Percentiles rank a stretch among this genome's conserved stretches.
Evolutionary conservation across 345 rosid species (phyloP).

Genomic region (Ceriops tagal): DNA sequence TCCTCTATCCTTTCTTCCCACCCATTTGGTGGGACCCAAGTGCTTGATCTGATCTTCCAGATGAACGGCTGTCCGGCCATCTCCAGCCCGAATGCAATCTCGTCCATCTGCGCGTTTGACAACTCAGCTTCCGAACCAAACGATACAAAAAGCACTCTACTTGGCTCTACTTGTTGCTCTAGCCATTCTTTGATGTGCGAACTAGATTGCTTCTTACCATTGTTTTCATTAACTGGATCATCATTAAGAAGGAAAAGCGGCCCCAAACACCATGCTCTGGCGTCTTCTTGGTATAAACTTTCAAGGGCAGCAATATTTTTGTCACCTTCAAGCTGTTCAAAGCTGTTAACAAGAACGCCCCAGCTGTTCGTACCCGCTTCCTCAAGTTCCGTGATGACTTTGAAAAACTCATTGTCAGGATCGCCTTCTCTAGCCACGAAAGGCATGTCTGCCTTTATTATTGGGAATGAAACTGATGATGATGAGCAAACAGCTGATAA

Average conservation of each 20-base stretch:
- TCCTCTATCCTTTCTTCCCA: conserved; percentile 8
- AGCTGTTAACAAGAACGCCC: conserved; percentile 25
- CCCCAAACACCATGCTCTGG: conserved; percentile 16
- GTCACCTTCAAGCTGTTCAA: conserved; percentile 24
- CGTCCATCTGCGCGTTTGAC: conserved; percentile 1
- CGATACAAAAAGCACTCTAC: conserved; percentile 5
- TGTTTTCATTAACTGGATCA: background rate
- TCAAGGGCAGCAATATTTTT: conserved; percentile 15
- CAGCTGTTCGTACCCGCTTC: conserved; percentile 15
- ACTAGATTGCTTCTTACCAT: no score
- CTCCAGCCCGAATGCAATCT: conserved; percentile 16
- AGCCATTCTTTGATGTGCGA: conserved; percentile 7
- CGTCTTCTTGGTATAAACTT: conserved; percentile 1
- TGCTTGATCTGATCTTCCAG: conserved; percentile 16
- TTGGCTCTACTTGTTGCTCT: background rate
- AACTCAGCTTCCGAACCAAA: conserved; percentile 12
- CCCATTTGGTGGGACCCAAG: conserved; percentile 7
- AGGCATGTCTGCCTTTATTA: conserved; percentile 20
- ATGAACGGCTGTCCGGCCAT: conserved; percentile 15
- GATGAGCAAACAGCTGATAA: background rate
- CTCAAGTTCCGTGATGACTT: background rate
- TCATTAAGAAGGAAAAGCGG: conserved; percentile 7
- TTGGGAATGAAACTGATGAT: conserved; percentile 10
- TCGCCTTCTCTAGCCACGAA: background rate
- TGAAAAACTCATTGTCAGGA: background rate